A percentile compares a stretch with the other conserved stretches of the same genome.
phyloP scores from a whole-genome alignment of 2,329 filamentous ascomycete genomes.

The Ambrosiella xylebori region DNA sequence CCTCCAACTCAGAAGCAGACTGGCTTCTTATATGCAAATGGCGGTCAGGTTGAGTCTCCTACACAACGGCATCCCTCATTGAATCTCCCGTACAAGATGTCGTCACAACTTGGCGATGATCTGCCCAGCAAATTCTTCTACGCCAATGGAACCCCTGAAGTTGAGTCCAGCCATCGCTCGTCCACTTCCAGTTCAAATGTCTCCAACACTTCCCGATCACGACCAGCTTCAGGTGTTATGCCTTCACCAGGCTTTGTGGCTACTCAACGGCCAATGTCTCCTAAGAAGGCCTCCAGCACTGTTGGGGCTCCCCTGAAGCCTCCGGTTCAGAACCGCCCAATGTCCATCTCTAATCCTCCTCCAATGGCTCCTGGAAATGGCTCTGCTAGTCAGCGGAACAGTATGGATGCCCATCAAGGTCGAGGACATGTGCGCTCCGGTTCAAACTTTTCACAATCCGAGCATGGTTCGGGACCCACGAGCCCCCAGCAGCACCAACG shows the following conservation, averaged over 20 bases:
- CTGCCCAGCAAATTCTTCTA: constrained; percentile 52
- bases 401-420: constrained; percentile 7
- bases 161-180: constrained; percentile 23
- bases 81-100: constrained; percentile 5
- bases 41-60: constrained; percentile 23
- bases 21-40: constrained; percentile 42
- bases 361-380: constrained; percentile 7
- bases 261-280: constrained; percentile 8
- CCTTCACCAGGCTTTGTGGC: constrained; percentile 7
- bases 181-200: constrained; percentile 28
- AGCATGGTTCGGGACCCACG: neutral
- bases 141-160: constrained; percentile 46
- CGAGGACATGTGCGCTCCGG: constrained; percentile 1
- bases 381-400: constrained; percentile 3
- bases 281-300: constrained; percentile 8
- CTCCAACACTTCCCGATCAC: constrained; percentile 27
- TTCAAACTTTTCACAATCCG: constrained; percentile 10
- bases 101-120: constrained; percentile 11
- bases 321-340: constrained; percentile 5
- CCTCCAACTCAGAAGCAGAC: constrained; percentile 22
- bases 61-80: constrained; percentile 18
- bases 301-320: constrained; percentile 6
- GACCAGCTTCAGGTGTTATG: constrained; percentile 19
- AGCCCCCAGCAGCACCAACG: constrained; percentile 16
- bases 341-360: constrained; percentile 11